These are phyloP conservation scores for Trametes gibbosa DNA, from an alignment of 768 basidiomycete species.

Conservation along the genomic window DNA sequence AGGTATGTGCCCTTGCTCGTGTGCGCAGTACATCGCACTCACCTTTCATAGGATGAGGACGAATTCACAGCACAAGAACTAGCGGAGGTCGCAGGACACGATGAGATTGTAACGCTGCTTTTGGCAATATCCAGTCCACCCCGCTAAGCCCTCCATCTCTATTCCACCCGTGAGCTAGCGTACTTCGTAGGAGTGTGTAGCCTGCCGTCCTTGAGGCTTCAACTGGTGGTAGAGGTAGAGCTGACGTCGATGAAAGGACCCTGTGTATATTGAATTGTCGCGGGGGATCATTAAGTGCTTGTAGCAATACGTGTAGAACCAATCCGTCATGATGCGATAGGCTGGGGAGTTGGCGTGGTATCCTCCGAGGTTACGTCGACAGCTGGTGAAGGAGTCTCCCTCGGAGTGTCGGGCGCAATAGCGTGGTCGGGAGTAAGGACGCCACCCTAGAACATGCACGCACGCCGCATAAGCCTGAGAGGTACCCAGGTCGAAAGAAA, in stretches of 20 bases:
- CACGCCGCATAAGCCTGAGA: background rate
- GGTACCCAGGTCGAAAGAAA: background rate
- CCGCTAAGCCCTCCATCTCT: background rate
- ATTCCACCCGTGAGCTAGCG: background rate
- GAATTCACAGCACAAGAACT: slow-evolving; percentile 58
- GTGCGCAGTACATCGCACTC: background rate
- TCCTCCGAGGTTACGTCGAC: background rate
- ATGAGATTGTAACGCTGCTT: slow-evolving; percentile 46
- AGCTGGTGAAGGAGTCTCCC: background rate
- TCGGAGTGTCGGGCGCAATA: background rate
- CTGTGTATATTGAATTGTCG: background rate
- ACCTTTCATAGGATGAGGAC: slow-evolving; percentile 57
- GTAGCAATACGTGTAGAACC: background rate
- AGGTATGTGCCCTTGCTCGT: slow-evolving; percentile 42
- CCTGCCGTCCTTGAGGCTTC: background rate
- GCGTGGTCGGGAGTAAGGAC: slow-evolving; percentile 7
- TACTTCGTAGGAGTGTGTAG: background rate
- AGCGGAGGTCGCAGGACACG: slow-evolving; percentile 56
- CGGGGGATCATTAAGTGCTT: background rate
- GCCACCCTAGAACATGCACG: slow-evolving; percentile 18
- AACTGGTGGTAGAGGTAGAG: background rate
- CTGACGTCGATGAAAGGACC: background rate
- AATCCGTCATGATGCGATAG: background rate
- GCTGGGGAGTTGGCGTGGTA: background rate
- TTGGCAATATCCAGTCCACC: slow-evolving; percentile 11